Base-by-base conservation (phyloP, 306 rosid species). In the Cyamopsis tetragonoloba region DNA sequence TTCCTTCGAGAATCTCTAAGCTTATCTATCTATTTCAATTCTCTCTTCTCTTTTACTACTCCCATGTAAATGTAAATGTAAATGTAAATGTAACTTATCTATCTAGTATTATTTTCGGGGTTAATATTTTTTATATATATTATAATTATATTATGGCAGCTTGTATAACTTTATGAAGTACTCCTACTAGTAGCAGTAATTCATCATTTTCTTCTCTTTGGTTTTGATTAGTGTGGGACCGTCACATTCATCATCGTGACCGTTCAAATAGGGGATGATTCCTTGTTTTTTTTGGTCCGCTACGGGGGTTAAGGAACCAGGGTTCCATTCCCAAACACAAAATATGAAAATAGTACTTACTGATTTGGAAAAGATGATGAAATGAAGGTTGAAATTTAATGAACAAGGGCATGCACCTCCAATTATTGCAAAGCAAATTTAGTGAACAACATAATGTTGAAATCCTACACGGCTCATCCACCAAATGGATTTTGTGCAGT, bases 361-460 rank as follows among this genome's bases (percentile, higher is more conserved):
- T n/a, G n/a, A n/a, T n/a, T 55, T 20, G 46, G 8, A 62, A 58
- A 37, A 37, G 13, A 30, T 26, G n/a, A 48, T 48, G 35, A 27
- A 42, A 28, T 2, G 31, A 27, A 58, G 31, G 37, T 59, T 23
- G 39, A 32, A 20, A 20, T 66, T 22, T 7, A 7, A 3, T 3
- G 31, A 56, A 39, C 66, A 61, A 51, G 32, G 20, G 4, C 76
- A 43, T n/a, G 76, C 70, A 51, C 55, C 49, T 51, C 71, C 55
- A 57, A 73, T 77, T 60, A 79, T 60, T 79, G 78, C 77, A 51
- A 62, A 34, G n/a, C 43, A 49, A 14, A 61, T 37, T n/a, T n/a
- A n/a, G n/a, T n/a, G 2, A 35, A 35, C 48, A 53, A 15, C 19
- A 34, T 10, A 2, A 15, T 55, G 76, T 69, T 26, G 11, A 13